Evolutionary conservation across 2,329 filamentous ascomycete species (phyloP), one percentile per base, ranked within the genome.

Genomic region (Rhynchosporium graminicola): DNA sequence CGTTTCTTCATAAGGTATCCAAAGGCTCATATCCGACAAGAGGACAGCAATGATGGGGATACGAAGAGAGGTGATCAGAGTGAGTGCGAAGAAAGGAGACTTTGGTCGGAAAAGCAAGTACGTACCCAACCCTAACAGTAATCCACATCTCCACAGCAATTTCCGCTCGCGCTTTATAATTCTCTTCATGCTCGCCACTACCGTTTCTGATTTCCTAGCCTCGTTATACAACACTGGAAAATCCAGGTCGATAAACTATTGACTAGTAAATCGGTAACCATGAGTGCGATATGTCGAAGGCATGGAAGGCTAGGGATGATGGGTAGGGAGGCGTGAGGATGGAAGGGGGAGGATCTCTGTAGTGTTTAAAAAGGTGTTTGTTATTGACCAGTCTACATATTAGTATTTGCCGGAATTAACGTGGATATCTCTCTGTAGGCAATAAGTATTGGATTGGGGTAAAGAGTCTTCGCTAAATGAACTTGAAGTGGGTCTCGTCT

Each of bases 191-290:
- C 20, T n/a, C 42, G 4, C 13, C 13, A 15, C 42, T n/a, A 43
- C 12, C 42, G 13, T n/a, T 13, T 43, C 42, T 43, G 5, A 43
- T n/a, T 9, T 46, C 20, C 43, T n/a, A 28, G n/a, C n/a, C 15
- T 36, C 33, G 33, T 20, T 20, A 20, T 20, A 20, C 20, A 20
- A 20, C 1, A 20, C 20, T 20, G 20, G 20, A 62, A 64, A 43
- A 54, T 59, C 63, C 63, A 64, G 13, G 59, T 59, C 28, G 61
- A 45, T 12, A 64, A 38, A 31, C 45, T 38, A 7, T 62, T 47
- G 15, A 26, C 40, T 29, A 47, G 36, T 31, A 61, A 47, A 54
- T 64, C 59, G 2, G 61, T 40, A 1, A 47, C 31, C 13, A 59
- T 57, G 40, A 64, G 56, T n/a, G 58, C 15, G 20, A 62, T 29